Percentiles rank a stretch among this genome's conserved stretches.
phyloP scores from a whole-genome alignment of 371 early-diverging fungal genomes.

The Mortierella sp. region DNA sequence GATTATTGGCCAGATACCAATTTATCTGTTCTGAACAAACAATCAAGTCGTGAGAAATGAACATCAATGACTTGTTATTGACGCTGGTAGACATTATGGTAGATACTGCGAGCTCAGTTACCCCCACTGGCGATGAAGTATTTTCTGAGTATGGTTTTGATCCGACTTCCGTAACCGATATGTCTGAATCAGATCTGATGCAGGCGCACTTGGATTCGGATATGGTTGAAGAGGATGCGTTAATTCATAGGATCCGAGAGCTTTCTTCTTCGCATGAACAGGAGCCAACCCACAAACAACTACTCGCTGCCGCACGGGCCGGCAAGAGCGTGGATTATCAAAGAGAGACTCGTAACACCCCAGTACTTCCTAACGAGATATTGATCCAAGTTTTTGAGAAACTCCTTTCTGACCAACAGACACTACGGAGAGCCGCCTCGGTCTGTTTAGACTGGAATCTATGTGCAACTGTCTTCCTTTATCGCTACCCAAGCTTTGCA shows the following conservation, averaged over 20 bases:
- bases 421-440: constrained; percentile 60
- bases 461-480: constrained; percentile 67
- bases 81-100: too few species aligned
- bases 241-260: constrained; percentile 14
- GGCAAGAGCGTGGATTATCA: constrained; percentile 12
- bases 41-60: neutral
- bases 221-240: constrained; percentile 23
- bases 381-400: constrained; percentile 62
- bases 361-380: constrained; percentile 61
- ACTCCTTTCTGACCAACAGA: constrained; percentile 54
- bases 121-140: too few species aligned
- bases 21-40: neutral
- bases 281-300: neutral
- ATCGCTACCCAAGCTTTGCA: constrained; percentile 62
- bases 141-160: too few species aligned
- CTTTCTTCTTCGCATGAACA: neutral
- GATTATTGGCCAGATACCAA: neutral
- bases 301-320: constrained; percentile 24
- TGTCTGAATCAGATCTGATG: neutral
- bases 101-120: too few species aligned
- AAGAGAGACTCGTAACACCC: neutral
- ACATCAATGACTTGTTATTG: neutral
- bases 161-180: neutral
- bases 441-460: constrained; percentile 69
- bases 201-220: neutral